Conservation (phyloP, 495 filamentous ascomycete genomes). For the Bryoglossum gracile region DNA sequence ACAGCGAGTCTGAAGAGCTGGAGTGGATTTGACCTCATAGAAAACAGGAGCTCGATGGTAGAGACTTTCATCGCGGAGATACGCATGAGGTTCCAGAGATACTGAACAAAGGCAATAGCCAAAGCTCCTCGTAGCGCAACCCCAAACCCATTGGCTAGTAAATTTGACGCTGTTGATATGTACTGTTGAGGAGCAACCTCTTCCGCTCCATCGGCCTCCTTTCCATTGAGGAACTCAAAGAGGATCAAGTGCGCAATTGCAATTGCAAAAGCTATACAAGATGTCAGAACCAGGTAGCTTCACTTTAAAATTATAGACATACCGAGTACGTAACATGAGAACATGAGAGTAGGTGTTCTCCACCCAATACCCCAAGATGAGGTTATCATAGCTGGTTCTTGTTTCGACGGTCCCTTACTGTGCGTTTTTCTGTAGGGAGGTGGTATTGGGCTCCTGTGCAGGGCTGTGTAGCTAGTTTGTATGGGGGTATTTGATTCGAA, state of each 20-base stretch:
- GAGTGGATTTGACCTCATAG: slow-evolving; percentile 10
- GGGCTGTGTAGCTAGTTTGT: too few relatives aligned
- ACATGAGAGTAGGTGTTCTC: slow-evolving; percentile 16
- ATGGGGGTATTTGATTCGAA: too few relatives aligned
- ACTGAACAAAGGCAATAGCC: slow-evolving; percentile 13
- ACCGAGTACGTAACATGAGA: slow-evolving; percentile 8
- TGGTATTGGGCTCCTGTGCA: too few relatives aligned
- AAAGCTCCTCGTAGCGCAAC: slow-evolving; percentile 1
- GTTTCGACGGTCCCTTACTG: background rate
- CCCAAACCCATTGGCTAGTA: slow-evolving; percentile 16
- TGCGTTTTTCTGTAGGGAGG: too few relatives aligned
- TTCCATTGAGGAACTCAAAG: slow-evolving; percentile 8
- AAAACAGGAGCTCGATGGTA: slow-evolving; percentile 16
- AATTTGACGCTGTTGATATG: slow-evolving; percentile 17
- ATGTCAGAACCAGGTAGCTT: background rate
- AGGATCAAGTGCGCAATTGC: slow-evolving; percentile 13
- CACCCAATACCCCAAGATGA: slow-evolving; percentile 19
- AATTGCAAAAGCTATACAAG: slow-evolving; percentile 7
- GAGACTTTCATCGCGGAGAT: slow-evolving; percentile 15
- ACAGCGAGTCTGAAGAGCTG: slow-evolving; percentile 5
- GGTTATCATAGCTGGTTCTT: slow-evolving; percentile 11
- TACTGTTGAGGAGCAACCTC: slow-evolving; percentile 12
- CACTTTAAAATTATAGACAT: background rate
- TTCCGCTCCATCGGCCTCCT: slow-evolving; percentile 9
- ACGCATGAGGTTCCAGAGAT: slow-evolving; percentile 19